These are phyloP conservation scores for Paracamarosporium sp. DNA, from an alignment of 2,329 filamentous ascomycete species.

Conservation along the genomic window DNA sequence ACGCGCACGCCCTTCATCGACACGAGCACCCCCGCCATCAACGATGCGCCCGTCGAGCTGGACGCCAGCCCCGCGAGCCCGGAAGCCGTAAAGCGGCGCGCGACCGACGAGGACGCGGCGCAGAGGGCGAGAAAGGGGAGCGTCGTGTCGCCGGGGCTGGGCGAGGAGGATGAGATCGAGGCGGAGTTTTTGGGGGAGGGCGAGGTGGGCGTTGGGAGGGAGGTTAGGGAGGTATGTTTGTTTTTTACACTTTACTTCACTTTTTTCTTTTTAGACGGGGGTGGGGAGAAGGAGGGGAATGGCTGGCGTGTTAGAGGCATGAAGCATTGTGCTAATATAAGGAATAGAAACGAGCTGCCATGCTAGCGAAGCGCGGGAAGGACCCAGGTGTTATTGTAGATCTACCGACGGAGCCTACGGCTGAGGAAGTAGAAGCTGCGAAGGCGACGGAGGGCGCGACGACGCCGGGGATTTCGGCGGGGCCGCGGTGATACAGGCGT, in stretches of 20 bases:
- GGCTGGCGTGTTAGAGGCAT: background rate
- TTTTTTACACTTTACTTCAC: no score
- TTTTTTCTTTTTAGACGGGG: no score
- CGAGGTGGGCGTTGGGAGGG: constrained; percentile 19
- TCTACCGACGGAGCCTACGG: constrained; percentile 51
- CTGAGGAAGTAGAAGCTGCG: constrained; percentile 52
- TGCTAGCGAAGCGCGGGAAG: constrained; percentile 45
- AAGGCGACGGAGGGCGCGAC: constrained; percentile 24
- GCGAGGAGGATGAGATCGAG: constrained; percentile 37
- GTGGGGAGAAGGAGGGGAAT: background rate
- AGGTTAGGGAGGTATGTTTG: constrained; percentile 32
- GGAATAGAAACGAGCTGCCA: constrained; percentile 45
- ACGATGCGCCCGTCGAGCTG: constrained; percentile 52
- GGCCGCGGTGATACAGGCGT: background rate
- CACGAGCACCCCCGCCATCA: constrained; percentile 49
- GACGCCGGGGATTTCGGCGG: constrained; percentile 14
- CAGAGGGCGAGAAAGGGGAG: background rate
- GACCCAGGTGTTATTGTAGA: constrained; percentile 56
- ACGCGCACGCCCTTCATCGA: constrained; percentile 45
- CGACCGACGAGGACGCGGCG: constrained; percentile 12
- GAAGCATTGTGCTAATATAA: constrained; percentile 11
- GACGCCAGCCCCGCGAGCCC: constrained; percentile 41
- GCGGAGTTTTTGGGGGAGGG: constrained; percentile 37
- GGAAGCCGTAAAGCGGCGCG: constrained; percentile 31
- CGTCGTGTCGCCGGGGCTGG: constrained; percentile 24